Base-by-base conservation (phyloP, 495 filamentous ascomycete species). In the Astrocystis sublimbata region DNA sequence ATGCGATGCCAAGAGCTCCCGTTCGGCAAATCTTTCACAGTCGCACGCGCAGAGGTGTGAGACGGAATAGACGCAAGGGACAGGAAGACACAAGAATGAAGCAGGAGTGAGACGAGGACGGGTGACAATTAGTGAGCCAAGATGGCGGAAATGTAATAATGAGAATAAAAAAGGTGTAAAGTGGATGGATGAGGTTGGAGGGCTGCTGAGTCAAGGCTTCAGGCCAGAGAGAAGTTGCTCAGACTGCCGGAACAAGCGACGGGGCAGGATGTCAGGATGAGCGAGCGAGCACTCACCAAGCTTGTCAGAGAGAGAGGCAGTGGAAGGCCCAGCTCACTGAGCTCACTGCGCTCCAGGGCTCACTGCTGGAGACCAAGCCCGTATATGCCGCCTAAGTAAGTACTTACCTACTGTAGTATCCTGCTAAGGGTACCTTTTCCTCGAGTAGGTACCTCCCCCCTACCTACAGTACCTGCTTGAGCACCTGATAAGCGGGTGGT, bases 21-120 rank as follows among this genome's bases (percentile, higher is more conserved):
- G 21, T 59, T 58, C 54, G 55, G 54, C 47, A 59, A 54, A 59
- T 43, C 17, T 55, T 49, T 49, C 60, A 62, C 60, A 31, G 51
- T 47, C 42, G 51, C 41, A 62, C 49, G 50, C 33, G 41, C 19
- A 45, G 35, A 46, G 31, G n/a, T n/a, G 40, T n/a, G 31, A 31
- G 31, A 36, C 36, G 28, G n/a, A 35, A 46, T 45, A 7, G 23
- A 28, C 26, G 13, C 7, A 28, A 28, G 6, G 45, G 26, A 30
- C 21, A 9, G 19, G 28, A 43, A 30, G 24, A 30, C 47, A 43
- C 19, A 53, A 31, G 6, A 28, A 36, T 15, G 21, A 61, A 53
- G 36, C n/a, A 17, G 12, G 15, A 35, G 50, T 61, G 45, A 61
- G 47, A 47, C 28, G 21, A 13, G 15, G 12, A 33, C 15, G 23